A percentile compares a stretch with the other conserved stretches of the same genome.
phyloP scores from a whole-genome alignment of 116 monocot species.

The Cymodocea nodosa region DNA sequence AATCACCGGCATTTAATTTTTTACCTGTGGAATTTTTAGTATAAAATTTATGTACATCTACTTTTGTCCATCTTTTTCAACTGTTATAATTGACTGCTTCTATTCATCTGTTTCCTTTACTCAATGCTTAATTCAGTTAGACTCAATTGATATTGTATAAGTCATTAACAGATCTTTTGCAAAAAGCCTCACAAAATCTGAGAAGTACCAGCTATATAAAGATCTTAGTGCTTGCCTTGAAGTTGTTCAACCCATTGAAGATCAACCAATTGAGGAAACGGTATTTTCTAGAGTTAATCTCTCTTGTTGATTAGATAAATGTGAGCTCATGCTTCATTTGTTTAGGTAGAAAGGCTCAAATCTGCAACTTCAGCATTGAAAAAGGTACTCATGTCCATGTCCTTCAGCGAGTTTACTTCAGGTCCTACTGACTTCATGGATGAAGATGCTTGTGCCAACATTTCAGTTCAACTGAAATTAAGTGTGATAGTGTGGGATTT shows the following conservation, averaged over 20 bases:
- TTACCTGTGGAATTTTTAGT: background rate
- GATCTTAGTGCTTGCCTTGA: conserved; percentile 73
- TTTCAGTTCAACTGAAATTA: conserved; percentile 58
- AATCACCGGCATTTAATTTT: conserved; percentile 6
- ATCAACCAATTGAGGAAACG: conserved; percentile 54
- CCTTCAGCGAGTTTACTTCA: conserved; percentile 44
- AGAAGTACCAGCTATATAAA: conserved; percentile 53
- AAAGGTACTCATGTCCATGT: conserved; percentile 44
- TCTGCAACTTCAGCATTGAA: conserved; percentile 53
- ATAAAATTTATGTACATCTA: background rate
- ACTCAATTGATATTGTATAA: background rate
- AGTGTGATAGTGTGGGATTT: conserved; percentile 94
- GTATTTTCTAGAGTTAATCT: background rate
- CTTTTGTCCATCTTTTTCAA: background rate
- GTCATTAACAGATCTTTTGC: conserved; percentile 27
- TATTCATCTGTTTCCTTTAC: background rate
- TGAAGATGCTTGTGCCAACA: conserved; percentile 57
- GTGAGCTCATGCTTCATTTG: conserved; percentile 6
- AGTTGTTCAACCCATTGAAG: conserved; percentile 47
- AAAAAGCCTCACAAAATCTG: conserved; percentile 32
- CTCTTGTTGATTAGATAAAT: background rate
- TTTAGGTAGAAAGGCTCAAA: conserved; percentile 57
- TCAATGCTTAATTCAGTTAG: background rate
- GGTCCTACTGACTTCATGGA: conserved; percentile 80
- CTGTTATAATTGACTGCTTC: background rate